A percentile compares a stretch with the other conserved stretches of the same genome.
phyloP scores from a whole-genome alignment of 78 protist genomes.

The Ministeria vibrans region DNA sequence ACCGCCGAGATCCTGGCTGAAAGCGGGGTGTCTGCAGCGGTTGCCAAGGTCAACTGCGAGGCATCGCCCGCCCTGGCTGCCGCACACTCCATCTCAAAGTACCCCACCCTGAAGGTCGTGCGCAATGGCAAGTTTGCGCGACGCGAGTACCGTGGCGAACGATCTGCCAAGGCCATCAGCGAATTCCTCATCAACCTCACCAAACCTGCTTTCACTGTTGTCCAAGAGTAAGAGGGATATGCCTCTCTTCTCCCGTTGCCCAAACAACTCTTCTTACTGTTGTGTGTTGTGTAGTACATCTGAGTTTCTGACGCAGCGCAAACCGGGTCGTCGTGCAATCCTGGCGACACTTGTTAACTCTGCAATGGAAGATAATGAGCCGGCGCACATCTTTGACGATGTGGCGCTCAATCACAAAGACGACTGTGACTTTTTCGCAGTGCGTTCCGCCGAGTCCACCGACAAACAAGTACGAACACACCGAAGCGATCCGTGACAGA shows the following conservation, averaged over 20 bases:
- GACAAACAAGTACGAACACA: no score
- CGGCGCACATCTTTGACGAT: neutral
- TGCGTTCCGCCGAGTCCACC: no score
- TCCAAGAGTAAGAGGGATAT: neutral
- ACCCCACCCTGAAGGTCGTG: conserved; percentile 8
- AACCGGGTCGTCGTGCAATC: neutral
- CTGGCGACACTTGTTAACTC: neutral
- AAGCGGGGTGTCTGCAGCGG: no score
- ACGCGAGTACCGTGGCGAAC: conserved; percentile 11
- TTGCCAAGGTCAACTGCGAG: neutral
- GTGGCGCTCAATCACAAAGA: neutral
- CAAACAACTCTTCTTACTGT: no score
- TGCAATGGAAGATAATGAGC: neutral
- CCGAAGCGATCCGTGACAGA: no score
- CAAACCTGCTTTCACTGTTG: neutral
- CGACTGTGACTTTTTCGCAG: neutral
- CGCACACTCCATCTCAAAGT: neutral
- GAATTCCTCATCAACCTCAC: neutral
- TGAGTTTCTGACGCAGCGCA: neutral
- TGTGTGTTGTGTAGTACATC: neutral
- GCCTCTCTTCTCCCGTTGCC: neutral
- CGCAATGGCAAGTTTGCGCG: neutral
- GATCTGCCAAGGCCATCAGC: neutral
- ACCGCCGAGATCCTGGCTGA: no score
- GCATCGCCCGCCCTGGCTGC: neutral